Base-by-base conservation (phyloP, 768 basidiomycete genomes). In the Paxillus ammoniavirescens region DNA sequence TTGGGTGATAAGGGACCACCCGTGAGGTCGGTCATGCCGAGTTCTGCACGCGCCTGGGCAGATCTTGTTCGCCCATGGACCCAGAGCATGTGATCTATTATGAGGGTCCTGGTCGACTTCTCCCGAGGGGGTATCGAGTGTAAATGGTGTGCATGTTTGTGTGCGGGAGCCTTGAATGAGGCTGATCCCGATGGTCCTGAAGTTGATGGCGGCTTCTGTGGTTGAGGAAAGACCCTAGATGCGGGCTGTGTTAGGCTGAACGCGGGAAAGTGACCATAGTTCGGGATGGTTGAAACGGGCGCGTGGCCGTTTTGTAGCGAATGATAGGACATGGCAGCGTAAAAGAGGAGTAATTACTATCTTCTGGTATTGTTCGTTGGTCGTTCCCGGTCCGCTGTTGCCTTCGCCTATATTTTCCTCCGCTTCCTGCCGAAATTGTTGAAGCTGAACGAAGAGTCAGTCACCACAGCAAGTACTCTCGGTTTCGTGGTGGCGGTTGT, bases 61-160 rank as follows among this genome's bases (percentile, higher is more conserved):
- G 91, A 89, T 53, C 91, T 80, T 13, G 90, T 90, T 57, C 86
- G 77, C 10, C 79, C 84, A 69, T 93, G 91, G 7, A 86, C 87
- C 89, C 88, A 93, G 46, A 92, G 74, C 78, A 91, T 83, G 69
- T 93, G 88, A 69, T 93, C 91, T 52, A 93, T 83, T 61, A 93
- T 93, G 52, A 93, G 76, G 9, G 90, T 93, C 31, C 90, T 77
- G 8, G 91, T 92, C n/a, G 87, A 89, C 75, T 93, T 93, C 70
- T 93, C 91, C 37, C 89, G 74, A 3, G 89, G 91, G 2, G 91
- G 91, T 31, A 93, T 92, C 2, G 88, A 84, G 65, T 93, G 91
- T 2, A 93, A 72, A 65, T 93, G 89, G 66, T 93, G 91, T 0
- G 91, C 91, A 76, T 92, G 89, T 60, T 87, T 90, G 70, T 93